These are phyloP conservation scores for Phaeosphaeriaceae sp. DNA, from an alignment of 2,329 filamentous ascomycete species.

Conservation along the genomic window DNA sequence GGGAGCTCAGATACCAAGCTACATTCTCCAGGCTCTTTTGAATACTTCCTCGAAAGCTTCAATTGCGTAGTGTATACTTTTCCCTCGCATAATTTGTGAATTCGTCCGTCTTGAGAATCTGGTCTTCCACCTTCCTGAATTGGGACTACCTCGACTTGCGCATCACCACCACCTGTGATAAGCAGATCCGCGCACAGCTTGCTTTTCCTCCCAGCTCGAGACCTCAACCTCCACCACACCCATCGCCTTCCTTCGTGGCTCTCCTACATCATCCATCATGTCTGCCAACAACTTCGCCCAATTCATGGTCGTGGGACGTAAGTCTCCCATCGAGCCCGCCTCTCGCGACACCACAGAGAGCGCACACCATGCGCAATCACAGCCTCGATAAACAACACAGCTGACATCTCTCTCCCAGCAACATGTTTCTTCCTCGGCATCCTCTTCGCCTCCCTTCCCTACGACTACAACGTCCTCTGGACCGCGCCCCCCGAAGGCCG, in stretches of 20 bases:
- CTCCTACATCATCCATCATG: conserved; percentile 30
- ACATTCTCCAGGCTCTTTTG: not conserved
- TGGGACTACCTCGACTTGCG: conserved; percentile 30
- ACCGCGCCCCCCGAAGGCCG: conserved; percentile 68
- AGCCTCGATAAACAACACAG: conserved; percentile 9
- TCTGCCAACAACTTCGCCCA: conserved; percentile 78
- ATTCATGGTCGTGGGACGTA: conserved; percentile 95
- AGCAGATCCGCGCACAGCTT: conserved; percentile 15
- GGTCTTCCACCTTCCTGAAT: conserved; percentile 37
- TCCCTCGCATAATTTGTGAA: not conserved
- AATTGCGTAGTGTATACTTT: not conserved
- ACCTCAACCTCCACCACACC: conserved; percentile 18
- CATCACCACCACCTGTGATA: conserved; percentile 23
- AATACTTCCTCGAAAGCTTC: too few relatives aligned
- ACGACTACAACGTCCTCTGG: conserved; percentile 91
- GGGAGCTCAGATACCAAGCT: conserved; percentile 12
- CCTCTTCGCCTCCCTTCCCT: conserved; percentile 94
- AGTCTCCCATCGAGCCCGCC: conserved; percentile 48
- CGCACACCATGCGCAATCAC: conserved; percentile 4
- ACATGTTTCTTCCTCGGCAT: conserved; percentile 98
- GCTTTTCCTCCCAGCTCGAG: conserved; percentile 10
- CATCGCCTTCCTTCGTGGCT: not conserved
- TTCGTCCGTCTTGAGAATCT: conserved; percentile 14
- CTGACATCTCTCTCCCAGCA: conserved; percentile 41
- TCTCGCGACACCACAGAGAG: not conserved